Percentiles rank a stretch among this genome's conserved stretches.
Evolutionary conservation across 1,284 basidiomycete genomes (phyloP).

Genomic region (Takashimella koratensis): DNA sequence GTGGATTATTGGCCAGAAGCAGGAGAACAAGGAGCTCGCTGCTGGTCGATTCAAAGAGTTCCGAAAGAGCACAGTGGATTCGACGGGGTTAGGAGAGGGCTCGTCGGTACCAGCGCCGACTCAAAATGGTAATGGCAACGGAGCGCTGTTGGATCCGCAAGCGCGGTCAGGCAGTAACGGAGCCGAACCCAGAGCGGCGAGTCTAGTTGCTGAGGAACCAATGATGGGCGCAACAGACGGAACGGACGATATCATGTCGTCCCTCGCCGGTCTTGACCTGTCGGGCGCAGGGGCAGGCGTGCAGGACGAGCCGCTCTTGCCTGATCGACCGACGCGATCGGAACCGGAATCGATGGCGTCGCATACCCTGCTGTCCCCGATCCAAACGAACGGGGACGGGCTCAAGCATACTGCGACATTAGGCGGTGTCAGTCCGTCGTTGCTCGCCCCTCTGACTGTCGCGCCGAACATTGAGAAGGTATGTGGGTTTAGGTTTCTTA

Average conservation of each 20-base stretch:
- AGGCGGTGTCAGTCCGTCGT: slow-evolving; percentile 48
- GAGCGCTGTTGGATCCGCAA: slow-evolving; percentile 4
- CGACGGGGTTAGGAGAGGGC: slow-evolving; percentile 22
- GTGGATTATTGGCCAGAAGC: slow-evolving; percentile 92
- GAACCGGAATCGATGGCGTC: slow-evolving; percentile 10
- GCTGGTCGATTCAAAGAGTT: slow-evolving; percentile 56
- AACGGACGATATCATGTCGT: slow-evolving; percentile 63
- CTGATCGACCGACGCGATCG: background rate
- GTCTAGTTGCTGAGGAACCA: slow-evolving; percentile 13
- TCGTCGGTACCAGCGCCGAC: no score
- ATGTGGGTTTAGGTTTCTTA: slow-evolving; percentile 1
- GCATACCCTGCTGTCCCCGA: background rate
- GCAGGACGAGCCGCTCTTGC: slow-evolving; percentile 34
- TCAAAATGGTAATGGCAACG: no score
- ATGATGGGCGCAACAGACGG: slow-evolving; percentile 43
- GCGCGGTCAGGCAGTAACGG: background rate
- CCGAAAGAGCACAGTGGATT: slow-evolving; percentile 48
- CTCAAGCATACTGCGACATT: slow-evolving; percentile 34
- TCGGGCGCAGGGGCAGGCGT: slow-evolving; percentile 48
- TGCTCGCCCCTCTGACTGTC: slow-evolving; percentile 54
- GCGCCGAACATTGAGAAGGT: slow-evolving; percentile 69
- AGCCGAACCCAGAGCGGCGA: background rate
- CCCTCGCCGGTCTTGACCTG: slow-evolving; percentile 78
- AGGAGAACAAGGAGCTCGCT: slow-evolving; percentile 73
- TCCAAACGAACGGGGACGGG: slow-evolving; percentile 7